phyloP scores from a whole-genome alignment of 345 rosid species.

The Eucalyptus regnans region DNA sequence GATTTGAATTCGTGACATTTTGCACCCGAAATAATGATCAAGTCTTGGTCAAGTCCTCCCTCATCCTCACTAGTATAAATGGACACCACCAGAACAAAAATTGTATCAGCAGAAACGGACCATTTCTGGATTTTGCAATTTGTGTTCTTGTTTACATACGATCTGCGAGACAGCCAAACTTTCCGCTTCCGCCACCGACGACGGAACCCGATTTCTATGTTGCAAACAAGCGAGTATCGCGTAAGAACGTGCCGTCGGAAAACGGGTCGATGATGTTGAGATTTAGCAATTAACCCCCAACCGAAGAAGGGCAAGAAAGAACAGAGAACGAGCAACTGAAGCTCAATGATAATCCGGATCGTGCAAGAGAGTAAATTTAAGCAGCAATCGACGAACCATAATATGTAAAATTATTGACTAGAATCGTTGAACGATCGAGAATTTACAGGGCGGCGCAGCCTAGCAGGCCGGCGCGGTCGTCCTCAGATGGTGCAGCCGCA shows the following conservation, averaged over 20 bases:
- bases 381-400: neutral
- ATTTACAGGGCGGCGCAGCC: neutral
- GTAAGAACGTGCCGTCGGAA: neutral
- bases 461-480: neutral
- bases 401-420: neutral
- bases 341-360: neutral
- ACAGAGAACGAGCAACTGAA: neutral
- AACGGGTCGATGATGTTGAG: neutral
- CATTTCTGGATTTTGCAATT: slow-evolving; percentile 7
- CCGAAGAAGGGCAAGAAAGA: neutral
- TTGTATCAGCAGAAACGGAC: neutral
- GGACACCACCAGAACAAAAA: neutral
- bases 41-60: neutral
- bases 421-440: neutral
- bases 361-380: neutral
- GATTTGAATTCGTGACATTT: neutral
- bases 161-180: neutral
- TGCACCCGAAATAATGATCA: neutral
- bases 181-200: neutral
- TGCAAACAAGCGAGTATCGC: neutral
- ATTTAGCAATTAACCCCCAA: neutral
- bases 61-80: neutral
- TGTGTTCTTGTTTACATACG: neutral
- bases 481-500: slow-evolving; percentile 78
- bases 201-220: neutral